Percentiles rank a stretch among this genome's conserved stretches.
Evolutionary conservation across 2,329 filamentous ascomycete genomes (phyloP).

Genomic region (Fusarium bactridioides): DNA sequence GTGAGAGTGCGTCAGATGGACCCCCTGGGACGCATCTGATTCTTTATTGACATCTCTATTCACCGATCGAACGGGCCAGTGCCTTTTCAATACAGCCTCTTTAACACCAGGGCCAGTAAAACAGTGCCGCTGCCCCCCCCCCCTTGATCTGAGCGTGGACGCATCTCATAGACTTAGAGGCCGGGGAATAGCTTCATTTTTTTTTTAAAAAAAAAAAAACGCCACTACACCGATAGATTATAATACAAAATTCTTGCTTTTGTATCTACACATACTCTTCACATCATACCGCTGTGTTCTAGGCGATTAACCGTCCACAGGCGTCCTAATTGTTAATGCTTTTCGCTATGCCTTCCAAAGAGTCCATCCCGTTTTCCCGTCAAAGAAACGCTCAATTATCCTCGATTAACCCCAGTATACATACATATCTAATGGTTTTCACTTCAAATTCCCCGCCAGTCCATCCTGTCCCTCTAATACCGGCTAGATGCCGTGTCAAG

Average conservation of each 20-base stretch:
- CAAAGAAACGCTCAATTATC: slow-evolving; percentile 36
- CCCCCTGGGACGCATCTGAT: background rate
- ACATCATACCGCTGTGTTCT: background rate
- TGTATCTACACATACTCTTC: slow-evolving; percentile 33
- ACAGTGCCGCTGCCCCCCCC: background rate
- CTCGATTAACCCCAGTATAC: slow-evolving; percentile 34
- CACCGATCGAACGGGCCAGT: background rate
- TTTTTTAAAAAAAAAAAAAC: background rate
- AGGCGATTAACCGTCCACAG: slow-evolving; percentile 3
- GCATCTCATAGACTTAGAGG: too few relatives aligned
- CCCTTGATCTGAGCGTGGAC: background rate
- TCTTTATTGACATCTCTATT: slow-evolving; percentile 14
- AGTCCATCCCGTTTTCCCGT: slow-evolving; percentile 20
- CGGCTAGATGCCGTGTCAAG: slow-evolving; percentile 5
- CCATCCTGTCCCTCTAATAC: slow-evolving; percentile 6
- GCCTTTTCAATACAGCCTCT: background rate
- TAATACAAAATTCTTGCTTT: slow-evolving; percentile 1
- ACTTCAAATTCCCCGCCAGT: slow-evolving; percentile 16
- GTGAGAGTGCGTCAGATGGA: background rate
- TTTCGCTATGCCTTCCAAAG: slow-evolving; percentile 23
- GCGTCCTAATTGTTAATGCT: slow-evolving; percentile 13
- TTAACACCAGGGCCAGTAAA: background rate
- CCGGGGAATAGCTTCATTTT: background rate
- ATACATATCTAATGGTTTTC: slow-evolving; percentile 15
- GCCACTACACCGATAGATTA: background rate